A percentile compares a stretch with the other conserved stretches of the same genome.
phyloP scores from a whole-genome alignment of 352 stramenopile species.

The Pythium folliculosum region DNA sequence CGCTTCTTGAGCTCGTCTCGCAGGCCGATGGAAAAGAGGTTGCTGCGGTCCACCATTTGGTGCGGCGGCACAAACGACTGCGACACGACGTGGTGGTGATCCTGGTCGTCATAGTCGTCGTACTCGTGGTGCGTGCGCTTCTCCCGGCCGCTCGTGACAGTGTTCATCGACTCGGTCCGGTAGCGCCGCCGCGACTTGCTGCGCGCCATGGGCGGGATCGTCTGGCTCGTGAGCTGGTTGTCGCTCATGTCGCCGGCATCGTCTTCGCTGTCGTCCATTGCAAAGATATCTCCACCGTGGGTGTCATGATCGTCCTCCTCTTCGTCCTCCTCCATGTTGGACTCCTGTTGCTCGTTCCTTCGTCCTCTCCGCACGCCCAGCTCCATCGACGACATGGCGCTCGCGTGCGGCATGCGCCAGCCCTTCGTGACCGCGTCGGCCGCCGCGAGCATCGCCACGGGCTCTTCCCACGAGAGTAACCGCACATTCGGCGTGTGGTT shows the following conservation, averaged over 20 bases:
- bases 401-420: slow-evolving; percentile 3
- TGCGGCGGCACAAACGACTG: slow-evolving; percentile 77
- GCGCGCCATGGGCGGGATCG: not conserved
- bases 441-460: slow-evolving; percentile 41
- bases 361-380: slow-evolving; percentile 14
- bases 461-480: slow-evolving; percentile 68
- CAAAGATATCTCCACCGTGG: slow-evolving; percentile 71
- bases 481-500: slow-evolving; percentile 29
- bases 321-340: slow-evolving; percentile 48
- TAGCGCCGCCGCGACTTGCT: slow-evolving; percentile 19
- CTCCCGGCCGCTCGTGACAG: slow-evolving; percentile 12
- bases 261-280: slow-evolving; percentile 50
- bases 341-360: slow-evolving; percentile 34
- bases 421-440: slow-evolving; percentile 22
- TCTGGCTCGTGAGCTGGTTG: slow-evolving; percentile 12
- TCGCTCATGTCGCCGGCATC: slow-evolving; percentile 1
- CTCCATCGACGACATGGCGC: slow-evolving; percentile 9
- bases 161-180: slow-evolving; percentile 25
- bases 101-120: slow-evolving; percentile 31
- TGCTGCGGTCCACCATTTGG: slow-evolving; percentile 64
- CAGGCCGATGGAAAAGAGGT: slow-evolving; percentile 73
- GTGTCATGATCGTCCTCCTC: slow-evolving; percentile 31
- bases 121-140: slow-evolving; percentile 26
- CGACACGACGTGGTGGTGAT: slow-evolving; percentile 27
- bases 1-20: slow-evolving; percentile 67